Evolutionary conservation across 208 protist genomes (phyloP), one percentile per base, ranked within the genome.

Genomic region (Trichomonas vaginalis): DNA sequence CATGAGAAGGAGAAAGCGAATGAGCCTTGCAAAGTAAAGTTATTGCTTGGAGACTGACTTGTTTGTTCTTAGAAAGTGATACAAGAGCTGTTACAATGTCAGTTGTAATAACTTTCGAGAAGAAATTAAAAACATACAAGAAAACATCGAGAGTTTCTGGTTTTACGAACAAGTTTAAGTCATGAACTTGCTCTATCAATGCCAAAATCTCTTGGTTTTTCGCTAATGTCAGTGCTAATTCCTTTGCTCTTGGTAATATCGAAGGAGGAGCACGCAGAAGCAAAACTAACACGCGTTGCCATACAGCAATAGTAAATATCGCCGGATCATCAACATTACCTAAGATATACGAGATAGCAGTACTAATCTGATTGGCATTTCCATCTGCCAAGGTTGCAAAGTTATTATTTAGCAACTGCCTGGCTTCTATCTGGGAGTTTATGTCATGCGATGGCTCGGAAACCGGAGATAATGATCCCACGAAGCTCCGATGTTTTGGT

Each of bases 91-190:
- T 88, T 4, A 88, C 86, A 9, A 92, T n/a, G 56, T 48, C 27
- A 10, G 8, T 48, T 39, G 42, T 45, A 35, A 92, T 56, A 48
- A n/a, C 40, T 48, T 92, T 92, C n/a, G 40, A 45, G 17, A 92
- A n/a, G 56, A 51, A 92, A 92, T 51, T 48, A 92, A 92, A 35
- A 51, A 92, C 40, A 92, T 92, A 92, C 8, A 92, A 47, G 56
- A 92, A 92, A 14, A 51, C 27, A 39, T 92, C 86, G 17, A 92
- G 45, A 35, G 86, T 92, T 4, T 23, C 27, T 56, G 86, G 86
- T 39, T 48, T 92, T 8, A 92, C 32, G 15, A 51, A 92, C 39
- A 48, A 8, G 21, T 35, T 0, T 21, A 92, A 51, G 37, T 92
- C 86, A 92, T 42, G n/a, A 35, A 92, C 45, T 39, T 48, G 45